Evolutionary conservation across 257 asterid genomes (phyloP), one percentile per base, ranked within the genome.

Genomic region (Solanum sitiens): DNA sequence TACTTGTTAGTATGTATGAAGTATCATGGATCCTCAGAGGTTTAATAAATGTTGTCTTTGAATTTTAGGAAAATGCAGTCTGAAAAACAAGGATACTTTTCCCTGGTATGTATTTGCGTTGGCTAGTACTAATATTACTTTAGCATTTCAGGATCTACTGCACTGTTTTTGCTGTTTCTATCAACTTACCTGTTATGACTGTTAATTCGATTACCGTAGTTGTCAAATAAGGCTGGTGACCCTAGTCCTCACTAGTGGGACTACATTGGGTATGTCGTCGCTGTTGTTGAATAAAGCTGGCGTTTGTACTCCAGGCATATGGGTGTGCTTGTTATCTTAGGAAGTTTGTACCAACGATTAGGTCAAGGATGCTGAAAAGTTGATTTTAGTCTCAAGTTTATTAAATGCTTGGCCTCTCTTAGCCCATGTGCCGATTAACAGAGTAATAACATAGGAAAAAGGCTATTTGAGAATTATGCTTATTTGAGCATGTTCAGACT

Each of bases 51-150:
- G 88, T 83, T 27, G 53, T 73, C 67, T 75, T 53, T 65, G 90
- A 53, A 71, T 88, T 59, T 32, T 83, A 96, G 99, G 99, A 96
- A 94, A 93, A 92, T 96, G 99, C 93, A 91, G 91, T 97, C 99
- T 89, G 98, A 95, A 91, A 96, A 89, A 92, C 99, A 96, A 89
- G 99, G 99, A 79, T 96, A 93, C 88, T 96, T 96, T 87, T 92
- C 94, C 53, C 91, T 89, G 95, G 99, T 96, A 91, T 89, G 92
- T 68, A 44, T 47, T 35, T 86, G 44, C 61, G 65, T 71, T 88
- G 65, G 37, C 32, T 63, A 70, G 37, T 67, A 15, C 61, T 45
- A 40, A 5, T 85, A 27, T 85, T 37, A 47, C 85, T 80, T 9
- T 3, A 50, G 32, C 32, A 5, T 82, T 50, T 32, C 68, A 80